phyloP scores from a whole-genome alignment of 192 early-diverging fungal genomes.

The Backusella morwellensis region DNA sequence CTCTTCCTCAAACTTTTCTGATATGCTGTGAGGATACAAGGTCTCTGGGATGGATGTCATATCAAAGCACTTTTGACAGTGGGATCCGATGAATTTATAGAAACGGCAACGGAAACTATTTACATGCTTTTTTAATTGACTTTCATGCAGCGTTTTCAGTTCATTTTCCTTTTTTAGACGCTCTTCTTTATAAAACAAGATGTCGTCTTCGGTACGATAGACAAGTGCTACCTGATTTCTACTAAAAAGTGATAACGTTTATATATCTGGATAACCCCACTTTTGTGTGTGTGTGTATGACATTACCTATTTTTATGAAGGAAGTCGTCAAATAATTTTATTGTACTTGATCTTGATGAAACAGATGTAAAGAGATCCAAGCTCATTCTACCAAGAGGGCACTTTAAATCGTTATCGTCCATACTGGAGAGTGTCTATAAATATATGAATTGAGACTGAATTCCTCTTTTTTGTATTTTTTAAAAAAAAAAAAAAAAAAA shows the following conservation, averaged over 20 bases:
- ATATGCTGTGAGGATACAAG: neutral
- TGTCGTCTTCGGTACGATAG: neutral
- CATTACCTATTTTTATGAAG: neutral
- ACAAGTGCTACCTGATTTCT: neutral
- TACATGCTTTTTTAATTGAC: neutral
- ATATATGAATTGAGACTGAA: neutral
- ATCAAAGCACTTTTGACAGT: neutral
- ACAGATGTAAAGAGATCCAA: neutral
- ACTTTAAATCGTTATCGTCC: neutral
- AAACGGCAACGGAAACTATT: neutral
- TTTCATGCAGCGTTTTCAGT: neutral
- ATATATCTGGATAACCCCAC: neutral
- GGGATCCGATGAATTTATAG: neutral
- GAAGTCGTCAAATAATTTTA: neutral
- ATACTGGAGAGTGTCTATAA: neutral
- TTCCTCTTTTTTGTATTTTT: neutral
- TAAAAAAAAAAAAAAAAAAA: neutral
- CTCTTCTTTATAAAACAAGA: neutral
- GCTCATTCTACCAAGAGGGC: neutral
- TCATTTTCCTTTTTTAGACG: neutral
- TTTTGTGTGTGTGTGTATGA: neutral
- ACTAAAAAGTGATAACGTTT: neutral
- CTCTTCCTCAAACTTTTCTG: neutral
- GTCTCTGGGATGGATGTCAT: neutral
- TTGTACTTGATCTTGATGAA: neutral